These are phyloP conservation scores for Solanum paucissectum DNA, from an alignment of 257 asterid species.

Conservation along the genomic window DNA sequence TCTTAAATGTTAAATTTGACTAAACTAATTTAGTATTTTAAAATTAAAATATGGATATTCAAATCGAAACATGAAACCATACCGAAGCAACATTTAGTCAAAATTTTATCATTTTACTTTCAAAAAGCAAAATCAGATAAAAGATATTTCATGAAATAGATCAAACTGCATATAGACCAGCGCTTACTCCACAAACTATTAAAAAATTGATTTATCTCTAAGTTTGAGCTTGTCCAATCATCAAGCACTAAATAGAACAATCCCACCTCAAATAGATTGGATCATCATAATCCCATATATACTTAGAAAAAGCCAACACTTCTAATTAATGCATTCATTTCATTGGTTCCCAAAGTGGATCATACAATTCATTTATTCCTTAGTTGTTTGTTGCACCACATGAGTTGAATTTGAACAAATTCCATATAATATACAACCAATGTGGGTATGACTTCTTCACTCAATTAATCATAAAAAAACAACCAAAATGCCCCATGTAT, in stretches of 20 bases:
- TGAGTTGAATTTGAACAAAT: neutral
- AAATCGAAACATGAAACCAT: neutral
- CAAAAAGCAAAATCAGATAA: neutral
- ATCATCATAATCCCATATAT: neutral
- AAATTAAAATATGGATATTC: neutral
- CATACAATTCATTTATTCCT: neutral
- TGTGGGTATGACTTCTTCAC: neutral
- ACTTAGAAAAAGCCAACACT: neutral
- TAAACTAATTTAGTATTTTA: neutral
- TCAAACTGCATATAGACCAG: neutral
- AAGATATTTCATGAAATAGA: neutral
- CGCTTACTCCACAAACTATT: neutral
- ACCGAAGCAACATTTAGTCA: neutral
- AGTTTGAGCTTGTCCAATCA: neutral
- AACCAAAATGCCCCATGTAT: neutral
- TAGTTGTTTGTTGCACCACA: neutral
- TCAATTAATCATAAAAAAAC: neutral
- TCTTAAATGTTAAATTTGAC: neutral
- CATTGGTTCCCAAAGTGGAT: neutral
- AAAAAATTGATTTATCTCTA: neutral
- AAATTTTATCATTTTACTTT: neutral
- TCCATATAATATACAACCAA: neutral
- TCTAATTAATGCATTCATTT: neutral
- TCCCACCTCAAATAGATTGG: neutral
- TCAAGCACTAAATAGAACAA: neutral